These are phyloP conservation scores for Periconia macrospinosa DNA, from an alignment of 2,329 filamentous ascomycete genomes.

Conservation along the genomic window DNA sequence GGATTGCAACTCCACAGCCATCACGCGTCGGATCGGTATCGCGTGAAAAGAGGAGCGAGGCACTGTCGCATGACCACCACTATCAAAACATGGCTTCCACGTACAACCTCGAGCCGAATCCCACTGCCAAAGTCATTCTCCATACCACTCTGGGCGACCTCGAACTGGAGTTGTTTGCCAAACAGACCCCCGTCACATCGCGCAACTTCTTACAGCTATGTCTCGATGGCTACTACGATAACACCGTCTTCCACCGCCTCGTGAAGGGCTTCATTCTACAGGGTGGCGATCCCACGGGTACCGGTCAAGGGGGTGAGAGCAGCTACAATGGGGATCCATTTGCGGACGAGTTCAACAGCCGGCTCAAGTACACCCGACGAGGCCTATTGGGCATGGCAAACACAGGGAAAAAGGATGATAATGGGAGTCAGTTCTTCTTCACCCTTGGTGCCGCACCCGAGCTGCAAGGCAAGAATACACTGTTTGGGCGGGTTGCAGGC, in stretches of 20 bases:
- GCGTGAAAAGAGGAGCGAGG: background rate
- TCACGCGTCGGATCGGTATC: constrained; percentile 5
- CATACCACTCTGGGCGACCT: constrained; percentile 90
- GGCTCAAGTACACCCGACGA: constrained; percentile 88
- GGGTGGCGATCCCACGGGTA: constrained; percentile 91
- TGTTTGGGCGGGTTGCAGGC: constrained; percentile 89
- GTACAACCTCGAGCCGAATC: constrained; percentile 93
- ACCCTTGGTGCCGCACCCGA: constrained; percentile 83
- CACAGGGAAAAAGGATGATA: constrained; percentile 73
- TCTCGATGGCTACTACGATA: constrained; percentile 92
- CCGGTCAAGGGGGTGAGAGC: constrained; percentile 85
- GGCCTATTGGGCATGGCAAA: constrained; percentile 97
- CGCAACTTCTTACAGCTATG: constrained; percentile 96
- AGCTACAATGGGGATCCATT: constrained; percentile 86
- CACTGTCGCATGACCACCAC: constrained; percentile 3
- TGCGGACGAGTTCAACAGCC: constrained; percentile 87
- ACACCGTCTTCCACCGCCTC: constrained; percentile 90
- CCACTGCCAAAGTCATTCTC: constrained; percentile 87
- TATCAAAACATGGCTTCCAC: constrained; percentile 72
- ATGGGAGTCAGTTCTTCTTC: constrained; percentile 97
- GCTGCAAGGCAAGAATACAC: constrained; percentile 84
- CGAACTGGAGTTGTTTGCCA: constrained; percentile 89
- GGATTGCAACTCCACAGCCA: constrained; percentile 14
- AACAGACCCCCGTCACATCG: constrained; percentile 86
- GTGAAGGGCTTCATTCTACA: constrained; percentile 92